Conservation (phyloP, 495 filamentous ascomycete genomes). For the Letharia lupina region DNA sequence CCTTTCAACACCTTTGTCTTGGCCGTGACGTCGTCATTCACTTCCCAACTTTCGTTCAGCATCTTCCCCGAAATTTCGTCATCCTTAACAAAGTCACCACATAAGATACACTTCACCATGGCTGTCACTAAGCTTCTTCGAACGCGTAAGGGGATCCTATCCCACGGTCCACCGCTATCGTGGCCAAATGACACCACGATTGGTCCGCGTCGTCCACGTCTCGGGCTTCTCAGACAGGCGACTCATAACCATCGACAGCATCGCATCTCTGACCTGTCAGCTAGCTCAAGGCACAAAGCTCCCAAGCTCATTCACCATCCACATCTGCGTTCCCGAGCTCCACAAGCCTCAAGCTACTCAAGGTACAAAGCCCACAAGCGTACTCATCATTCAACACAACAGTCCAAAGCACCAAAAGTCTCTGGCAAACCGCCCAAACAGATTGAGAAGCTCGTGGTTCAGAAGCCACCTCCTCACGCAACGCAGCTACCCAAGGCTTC, state of each 20-base stretch:
- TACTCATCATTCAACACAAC: not conserved
- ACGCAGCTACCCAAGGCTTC: not conserved
- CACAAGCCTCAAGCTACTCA: not conserved
- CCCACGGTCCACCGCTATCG: not conserved
- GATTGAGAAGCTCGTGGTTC: not conserved
- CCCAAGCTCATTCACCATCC: not conserved
- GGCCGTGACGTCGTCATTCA: not conserved
- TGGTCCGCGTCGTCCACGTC: not conserved
- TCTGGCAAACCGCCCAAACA: not conserved
- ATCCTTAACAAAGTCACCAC: not conserved
- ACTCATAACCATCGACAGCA: not conserved
- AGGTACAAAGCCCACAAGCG: constrained; percentile 3
- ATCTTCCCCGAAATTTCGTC: not conserved
- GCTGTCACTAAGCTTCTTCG: not conserved
- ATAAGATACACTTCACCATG: not conserved
- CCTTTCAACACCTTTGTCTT: constrained; percentile 1
- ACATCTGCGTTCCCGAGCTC: not conserved
- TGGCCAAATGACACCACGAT: not conserved
- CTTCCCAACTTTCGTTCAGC: not conserved
- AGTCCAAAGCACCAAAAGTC: not conserved
- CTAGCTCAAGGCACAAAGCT: not conserved
- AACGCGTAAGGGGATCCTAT: not conserved
- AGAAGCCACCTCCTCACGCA: not conserved
- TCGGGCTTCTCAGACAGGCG: not conserved
- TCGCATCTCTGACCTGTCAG: not conserved